Base-by-base conservation (phyloP, 352 stramenopile genomes). In the Plasmopara halstedii region DNA sequence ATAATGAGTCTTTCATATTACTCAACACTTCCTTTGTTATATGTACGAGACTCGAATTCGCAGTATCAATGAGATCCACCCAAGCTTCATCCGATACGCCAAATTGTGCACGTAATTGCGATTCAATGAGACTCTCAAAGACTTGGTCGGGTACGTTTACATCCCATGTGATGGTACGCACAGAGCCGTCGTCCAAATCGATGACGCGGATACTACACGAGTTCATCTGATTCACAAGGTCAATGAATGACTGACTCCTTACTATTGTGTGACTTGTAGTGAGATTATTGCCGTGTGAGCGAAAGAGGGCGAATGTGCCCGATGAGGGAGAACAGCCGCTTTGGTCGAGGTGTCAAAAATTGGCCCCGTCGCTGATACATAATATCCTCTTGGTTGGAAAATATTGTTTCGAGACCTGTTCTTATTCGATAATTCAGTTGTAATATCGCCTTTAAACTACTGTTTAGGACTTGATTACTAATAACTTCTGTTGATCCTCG, bases 11-110 rank as follows among this genome's bases (percentile, higher is more conserved):
- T 35, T 64, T 67, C 9, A 65, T 42, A 26, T 60, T 64, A 22
- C 61, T 66, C 23, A 89, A 56, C 15, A 81, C 74, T 27, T 82
- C 68, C 50, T 91, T 91, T 54, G 63, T 85, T 49, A 91, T 91
- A 53, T 85, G 70, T 19, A 91, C 80, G 50, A 87, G 74, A 42
- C 74, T 85, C 42, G 74, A 85, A 57, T 87, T 88, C 48, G 72
- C 67, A 34, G 72, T 73, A 52, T 91, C 80, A 53, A 91, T 88
- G 43, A 91, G 74, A 60, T 91, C 80, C 21, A 91, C 80, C 80
- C 80, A 91, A 14, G 80, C 77, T 48, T 91, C 80, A 62, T 91
- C 80, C 44, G 76, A 85, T 15, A 91, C 75, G 45, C 76, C 76
- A 53, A 91, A 91, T 34, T 80, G 64, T 33, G 66, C 54, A 20